Base-by-base conservation (phyloP, 108 stramenopile species). In the Cylindrotheca closterium region DNA sequence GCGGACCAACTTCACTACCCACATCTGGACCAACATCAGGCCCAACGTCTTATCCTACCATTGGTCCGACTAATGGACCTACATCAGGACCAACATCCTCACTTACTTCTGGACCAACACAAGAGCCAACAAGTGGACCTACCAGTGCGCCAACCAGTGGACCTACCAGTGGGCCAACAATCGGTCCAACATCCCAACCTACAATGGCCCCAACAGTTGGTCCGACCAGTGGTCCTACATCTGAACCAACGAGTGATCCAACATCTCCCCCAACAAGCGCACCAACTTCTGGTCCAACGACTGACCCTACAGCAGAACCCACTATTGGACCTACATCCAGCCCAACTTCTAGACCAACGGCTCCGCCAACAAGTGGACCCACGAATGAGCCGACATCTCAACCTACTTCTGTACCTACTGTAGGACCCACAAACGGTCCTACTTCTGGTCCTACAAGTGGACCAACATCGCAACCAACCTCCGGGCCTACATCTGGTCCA, bases 361-460 rank as follows among this genome's bases (percentile, higher is more conserved):
- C n/a, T n/a, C n/a, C 37, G 8, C 58, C 58, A 8, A 45, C 58
- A 4, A 4, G 34, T 60, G 58, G 58, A 45, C 58, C 58, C 12
- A 45, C 58, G 3, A 10, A 5, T 60, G 32, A 18, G 10, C 58
- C 58, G 15, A 45, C 58, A 3, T 15, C 22, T 10, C 34, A 37
- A 37, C 58, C 58, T 4, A 45, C 58, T 5, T 15, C 42, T 46
- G 25, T 23, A 47, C 70, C 70, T 31, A 63, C 70, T 37, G 50
- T 15, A 8, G 47, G 32, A 46, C 70, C 70, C 2, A 63, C 61
- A 18, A 32, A 26, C 17, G 37, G 26, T 10, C 61, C 70, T 32
- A 70, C 59, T 15, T 10, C 37, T 42, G 7, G 37, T 15, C 37
- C 37, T 15, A 42, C 37, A 7, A 42, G 15, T 42, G 15, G 37